Percentiles rank a stretch among this genome's conserved stretches.
Conservation (phyloP, 1,284 basidiomycete species). For the Heliocybe sulcata region DNA sequence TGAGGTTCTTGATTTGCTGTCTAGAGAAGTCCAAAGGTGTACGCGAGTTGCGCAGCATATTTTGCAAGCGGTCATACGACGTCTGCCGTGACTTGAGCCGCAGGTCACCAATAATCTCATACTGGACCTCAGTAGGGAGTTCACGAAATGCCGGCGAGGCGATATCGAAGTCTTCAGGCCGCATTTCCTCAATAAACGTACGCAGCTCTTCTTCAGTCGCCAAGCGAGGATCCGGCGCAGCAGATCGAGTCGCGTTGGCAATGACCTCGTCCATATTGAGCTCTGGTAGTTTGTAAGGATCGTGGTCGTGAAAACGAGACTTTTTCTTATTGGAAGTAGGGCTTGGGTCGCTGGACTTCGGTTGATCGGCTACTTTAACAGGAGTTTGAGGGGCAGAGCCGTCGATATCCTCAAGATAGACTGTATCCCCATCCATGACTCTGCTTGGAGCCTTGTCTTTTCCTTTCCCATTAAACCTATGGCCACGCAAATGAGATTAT, state of each 20-base stretch:
- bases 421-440: conserved; percentile 58
- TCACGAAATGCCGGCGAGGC: conserved; percentile 86
- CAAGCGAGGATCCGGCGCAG: conserved; percentile 77
- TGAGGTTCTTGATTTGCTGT: conserved; percentile 88
- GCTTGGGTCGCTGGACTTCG: conserved; percentile 18
- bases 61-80: conserved; percentile 84
- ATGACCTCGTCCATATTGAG: conserved; percentile 57
- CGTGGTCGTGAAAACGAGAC: conserved; percentile 63
- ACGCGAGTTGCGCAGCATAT: conserved; percentile 78
- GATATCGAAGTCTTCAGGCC: conserved; percentile 88
- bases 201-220: conserved; percentile 92
- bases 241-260: conserved; percentile 47
- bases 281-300: conserved; percentile 80
- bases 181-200: conserved; percentile 88
- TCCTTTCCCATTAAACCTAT: conserved; percentile 21
- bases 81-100: conserved; percentile 92
- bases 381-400: conserved; percentile 46
- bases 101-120: conserved; percentile 96
- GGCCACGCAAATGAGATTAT: neutral
- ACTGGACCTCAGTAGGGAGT: conserved; percentile 93
- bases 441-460: conserved; percentile 34
- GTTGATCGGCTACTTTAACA: conserved; percentile 23
- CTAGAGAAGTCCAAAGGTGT: conserved; percentile 94
- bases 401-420: conserved; percentile 85
- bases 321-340: conserved; percentile 48